Evolutionary conservation across 1,284 basidiomycete species (phyloP).

Genomic region (Lignosus rhinocerotis): DNA sequence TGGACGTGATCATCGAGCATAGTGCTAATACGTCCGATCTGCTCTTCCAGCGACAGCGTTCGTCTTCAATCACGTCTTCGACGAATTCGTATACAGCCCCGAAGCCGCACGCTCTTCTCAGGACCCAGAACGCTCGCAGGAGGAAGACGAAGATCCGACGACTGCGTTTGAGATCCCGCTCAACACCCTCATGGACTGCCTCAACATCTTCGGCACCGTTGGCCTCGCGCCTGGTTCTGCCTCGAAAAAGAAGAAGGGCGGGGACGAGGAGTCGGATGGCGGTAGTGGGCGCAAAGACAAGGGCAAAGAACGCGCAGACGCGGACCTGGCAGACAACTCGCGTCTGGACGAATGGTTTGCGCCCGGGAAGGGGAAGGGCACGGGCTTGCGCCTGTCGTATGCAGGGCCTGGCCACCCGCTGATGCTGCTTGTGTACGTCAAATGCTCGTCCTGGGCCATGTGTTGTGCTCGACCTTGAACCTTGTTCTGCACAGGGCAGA

Average conservation of each 20-base stretch:
- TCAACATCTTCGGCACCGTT: constrained; percentile 91
- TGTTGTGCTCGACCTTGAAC: background rate
- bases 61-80: constrained; percentile 78
- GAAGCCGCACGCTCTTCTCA: constrained; percentile 30
- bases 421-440: constrained; percentile 74
- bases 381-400: constrained; percentile 86
- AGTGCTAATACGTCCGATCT: constrained; percentile 2
- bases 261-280: constrained; percentile 17
- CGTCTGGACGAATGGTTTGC: constrained; percentile 56
- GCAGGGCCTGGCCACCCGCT: constrained; percentile 79
- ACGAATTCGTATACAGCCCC: constrained; percentile 67
- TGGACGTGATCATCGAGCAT: background rate
- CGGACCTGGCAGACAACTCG: constrained; percentile 28
- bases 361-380: constrained; percentile 68
- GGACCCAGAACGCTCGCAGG: constrained; percentile 22
- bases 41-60: constrained; percentile 74
- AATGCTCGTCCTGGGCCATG: constrained; percentile 1
- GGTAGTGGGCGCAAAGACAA: constrained; percentile 40
- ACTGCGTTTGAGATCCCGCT: constrained; percentile 82
- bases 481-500: constrained; percentile 61
- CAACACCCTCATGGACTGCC: constrained; percentile 80
- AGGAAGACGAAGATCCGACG: constrained; percentile 34
- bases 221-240: constrained; percentile 37
- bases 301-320: constrained; percentile 45
- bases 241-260: constrained; percentile 45